Evolutionary conservation across 2,329 filamentous ascomycete species (phyloP), one percentile per base, ranked within the genome.

Genomic region (Sarocladium strictum): DNA sequence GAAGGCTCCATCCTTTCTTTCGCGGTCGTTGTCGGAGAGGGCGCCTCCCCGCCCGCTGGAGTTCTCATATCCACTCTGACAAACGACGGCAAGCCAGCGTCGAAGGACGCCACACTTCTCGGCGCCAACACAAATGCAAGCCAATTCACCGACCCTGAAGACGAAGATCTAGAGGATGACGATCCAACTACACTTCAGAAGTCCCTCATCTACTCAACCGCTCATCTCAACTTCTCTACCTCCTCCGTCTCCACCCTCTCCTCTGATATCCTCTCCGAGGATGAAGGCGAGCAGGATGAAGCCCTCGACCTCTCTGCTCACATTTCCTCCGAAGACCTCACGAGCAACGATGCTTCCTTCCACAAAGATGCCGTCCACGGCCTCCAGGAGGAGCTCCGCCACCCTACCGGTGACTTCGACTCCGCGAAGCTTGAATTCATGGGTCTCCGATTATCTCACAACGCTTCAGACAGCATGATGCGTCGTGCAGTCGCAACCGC

Each of bases 401-500:
- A 85, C 21, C 83, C 85, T 12, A 81, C 83, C 14, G 82, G 84
- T 11, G 89, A 95, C 66, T 94, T 96, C 59, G 92, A 96, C 64
- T 78, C 77, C 2, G 81, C 83, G 51, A 90, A 93, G 67, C 81
- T 97, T 32, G 94, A 99, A 68, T 88, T 99, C 58, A 96, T 92
- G 76, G 89, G 90, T 47, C 78, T 97, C n/a, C 87, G 93, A 11
- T 89, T 99, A 69, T 87, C 86, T 54, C 90, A 89, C 63, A 90
- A 97, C 64, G 94, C 94, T 2, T 92, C 90, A 1, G 93, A 96
- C 64, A 81, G 86, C 60, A 88, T 94, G 69, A 89, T 97, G 64
- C 89, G 93, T 43, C 86, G 87, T 32, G 91, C 94, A 15, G 86
- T 97, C 23, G 90, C 90, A 2, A 83, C 86, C 2, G 89, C 92